A percentile compares a stretch with the other conserved stretches of the same genome.
Conservation (phyloP, 2,329 filamentous ascomycete genomes). For the Cordyceps militaris region DNA sequence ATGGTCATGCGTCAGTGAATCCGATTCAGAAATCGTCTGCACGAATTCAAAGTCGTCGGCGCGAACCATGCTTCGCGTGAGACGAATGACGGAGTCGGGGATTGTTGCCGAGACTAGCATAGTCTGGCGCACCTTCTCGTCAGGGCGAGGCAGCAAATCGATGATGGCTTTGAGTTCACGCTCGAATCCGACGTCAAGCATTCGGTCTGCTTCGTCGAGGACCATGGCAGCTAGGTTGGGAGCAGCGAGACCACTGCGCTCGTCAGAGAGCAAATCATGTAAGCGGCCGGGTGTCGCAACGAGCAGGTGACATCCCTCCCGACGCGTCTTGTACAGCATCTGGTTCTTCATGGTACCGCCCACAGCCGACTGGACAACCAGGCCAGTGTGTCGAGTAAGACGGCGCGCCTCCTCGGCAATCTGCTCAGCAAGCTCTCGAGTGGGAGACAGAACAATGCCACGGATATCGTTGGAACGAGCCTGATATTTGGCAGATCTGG, state of each 20-base stretch:
- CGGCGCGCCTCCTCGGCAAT: conserved; percentile 73
- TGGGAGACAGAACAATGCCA: conserved; percentile 69
- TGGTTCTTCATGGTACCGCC: conserved; percentile 74
- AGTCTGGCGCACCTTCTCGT: conserved; percentile 68
- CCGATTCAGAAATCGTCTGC: conserved; percentile 76
- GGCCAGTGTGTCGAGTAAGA: conserved; percentile 56
- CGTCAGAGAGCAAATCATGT: conserved; percentile 70
- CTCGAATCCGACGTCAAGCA: conserved; percentile 90
- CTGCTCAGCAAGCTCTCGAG: conserved; percentile 73
- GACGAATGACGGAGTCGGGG: conserved; percentile 69
- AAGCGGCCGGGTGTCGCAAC: conserved; percentile 87
- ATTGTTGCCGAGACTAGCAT: conserved; percentile 95
- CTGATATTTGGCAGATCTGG: conserved; percentile 27
- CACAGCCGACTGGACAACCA: conserved; percentile 71
- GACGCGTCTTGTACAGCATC: conserved; percentile 61
- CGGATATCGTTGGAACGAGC: conserved; percentile 53
- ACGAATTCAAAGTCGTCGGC: conserved; percentile 77
- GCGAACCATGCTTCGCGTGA: conserved; percentile 75
- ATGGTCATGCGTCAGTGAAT: conserved; percentile 74
- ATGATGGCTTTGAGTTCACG: conserved; percentile 58
- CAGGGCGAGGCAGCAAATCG: conserved; percentile 52
- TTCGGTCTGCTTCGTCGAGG: conserved; percentile 94
- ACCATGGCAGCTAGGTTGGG: conserved; percentile 86
- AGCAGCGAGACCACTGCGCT: conserved; percentile 54
- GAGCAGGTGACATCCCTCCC: conserved; percentile 77